Evolutionary conservation across 176 grass and related monocot species (phyloP).

Genomic region (Canna indica): DNA sequence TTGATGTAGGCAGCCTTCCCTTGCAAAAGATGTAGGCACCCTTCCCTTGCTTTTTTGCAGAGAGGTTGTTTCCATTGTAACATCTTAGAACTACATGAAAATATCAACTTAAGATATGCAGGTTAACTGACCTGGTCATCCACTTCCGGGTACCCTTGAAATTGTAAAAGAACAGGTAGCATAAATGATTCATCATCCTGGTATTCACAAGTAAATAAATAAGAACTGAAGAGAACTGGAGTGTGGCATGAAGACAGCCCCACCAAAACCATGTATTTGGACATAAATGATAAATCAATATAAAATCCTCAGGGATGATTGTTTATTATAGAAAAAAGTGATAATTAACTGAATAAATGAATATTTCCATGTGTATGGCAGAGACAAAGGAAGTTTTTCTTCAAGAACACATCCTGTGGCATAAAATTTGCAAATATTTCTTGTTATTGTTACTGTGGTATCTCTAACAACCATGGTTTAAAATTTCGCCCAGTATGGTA

Average conservation of each 20-base stretch:
- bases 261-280: neutral
- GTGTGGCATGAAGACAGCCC: neutral
- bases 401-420: neutral
- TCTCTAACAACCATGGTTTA: too few relatives aligned
- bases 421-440: too few relatives aligned
- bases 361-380: neutral
- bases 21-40: too few relatives aligned
- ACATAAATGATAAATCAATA: too few relatives aligned
- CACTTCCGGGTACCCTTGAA: conserved; percentile 87
- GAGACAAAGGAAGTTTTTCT: neutral
- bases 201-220: conserved; percentile 1
- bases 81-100: too few relatives aligned
- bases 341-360: neutral
- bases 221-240: neutral
- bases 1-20: too few relatives aligned
- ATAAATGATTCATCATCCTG: conserved; percentile 98
- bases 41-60: too few relatives aligned
- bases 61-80: too few relatives aligned
- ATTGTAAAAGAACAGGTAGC: conserved; percentile 81
- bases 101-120: neutral
- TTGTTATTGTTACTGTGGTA: too few relatives aligned
- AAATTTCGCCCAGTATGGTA: too few relatives aligned
- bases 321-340: neutral
- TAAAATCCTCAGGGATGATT: neutral
- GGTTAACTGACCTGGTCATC: conserved; percentile 56